Base-by-base conservation (phyloP, 768 basidiomycete genomes). In the Gloeophyllum trabeum region DNA sequence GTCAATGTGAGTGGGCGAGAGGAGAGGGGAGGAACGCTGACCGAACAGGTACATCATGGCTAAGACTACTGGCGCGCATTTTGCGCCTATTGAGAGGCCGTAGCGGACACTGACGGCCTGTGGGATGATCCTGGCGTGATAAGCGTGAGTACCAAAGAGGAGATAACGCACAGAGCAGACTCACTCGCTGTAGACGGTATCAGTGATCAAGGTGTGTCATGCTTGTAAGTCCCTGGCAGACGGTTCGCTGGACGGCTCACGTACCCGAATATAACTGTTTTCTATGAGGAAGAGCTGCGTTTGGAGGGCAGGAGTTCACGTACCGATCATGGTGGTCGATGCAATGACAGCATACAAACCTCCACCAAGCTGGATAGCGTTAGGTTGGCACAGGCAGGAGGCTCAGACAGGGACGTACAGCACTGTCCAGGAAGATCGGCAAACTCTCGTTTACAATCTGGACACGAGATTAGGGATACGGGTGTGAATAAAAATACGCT, bases 371-470 rank as follows among this genome's bases (percentile, higher is more conserved):
- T 74, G 26, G 5, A 23, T 19, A 22, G 3, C 12, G 34, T 24
- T 36, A 25, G 32, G 41, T 21, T 6, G n/a, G 19, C 2, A 6
- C 16, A 10, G 16, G 16, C 28, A 32, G n/a, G n/a, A n/a, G n/a
- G 10, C 28, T 32, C 28, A 32, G 28, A 21, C 18, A n/a, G 3
- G n/a, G 18, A 48, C 60, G 41, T 53, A 74, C 69, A 14, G 83
- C 84, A 48, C 75, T 77, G 52, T 88, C 83, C 37, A 88, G 61
- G 56, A 88, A 88, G 35, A 89, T 86, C 25, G 84, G 84, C 43
- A 90, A 71, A 61, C 81, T 81, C 55, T 88, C 86, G 47, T 89
- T 89, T 42, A 88, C 65, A 44, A 88, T 75, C 85, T 86, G 39
- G 3, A 25, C 10, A 43, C 23, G 3, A 21, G 23, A 13, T 10